Evolutionary conservation across 129 eudicot species (phyloP).

Genomic region (sunflower (Helianthus annuus)): DNA sequence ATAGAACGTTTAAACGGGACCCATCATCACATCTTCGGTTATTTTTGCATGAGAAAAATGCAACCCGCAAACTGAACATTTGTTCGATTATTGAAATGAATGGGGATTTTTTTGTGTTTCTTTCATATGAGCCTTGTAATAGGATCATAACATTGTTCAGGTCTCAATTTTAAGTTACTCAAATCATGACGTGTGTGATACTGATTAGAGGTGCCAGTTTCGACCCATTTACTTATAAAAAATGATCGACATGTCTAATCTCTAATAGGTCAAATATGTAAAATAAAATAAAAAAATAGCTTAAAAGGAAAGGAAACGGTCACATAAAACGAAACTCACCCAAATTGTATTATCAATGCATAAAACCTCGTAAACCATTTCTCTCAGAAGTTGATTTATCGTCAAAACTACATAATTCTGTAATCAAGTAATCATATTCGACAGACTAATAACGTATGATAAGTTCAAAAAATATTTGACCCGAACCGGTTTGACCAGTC

Average conservation of each 20-base stretch:
- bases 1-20: too few species aligned
- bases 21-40: too few species aligned
- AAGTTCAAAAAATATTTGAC: not conserved
- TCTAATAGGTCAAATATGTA: not conserved
- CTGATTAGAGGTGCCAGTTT: not conserved
- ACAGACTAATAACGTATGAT: not conserved
- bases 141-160: not conserved
- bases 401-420: not conserved
- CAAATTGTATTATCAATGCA: not conserved
- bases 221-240: not conserved
- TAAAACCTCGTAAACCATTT: not conserved
- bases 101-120: too few species aligned
- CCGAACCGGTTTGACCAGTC: not conserved
- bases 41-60: too few species aligned
- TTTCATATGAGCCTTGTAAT: not conserved
- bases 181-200: not conserved
- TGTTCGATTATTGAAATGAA: too few species aligned
- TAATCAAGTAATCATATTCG: not conserved
- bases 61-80: too few species aligned
- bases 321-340: not conserved
- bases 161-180: not conserved
- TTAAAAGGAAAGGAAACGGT: not conserved
- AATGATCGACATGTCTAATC: not conserved
- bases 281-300: not conserved
- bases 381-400: not conserved